These are phyloP conservation scores for Eucalyptus microcorys DNA, from an alignment of 345 rosid genomes.

Conservation along the genomic window DNA sequence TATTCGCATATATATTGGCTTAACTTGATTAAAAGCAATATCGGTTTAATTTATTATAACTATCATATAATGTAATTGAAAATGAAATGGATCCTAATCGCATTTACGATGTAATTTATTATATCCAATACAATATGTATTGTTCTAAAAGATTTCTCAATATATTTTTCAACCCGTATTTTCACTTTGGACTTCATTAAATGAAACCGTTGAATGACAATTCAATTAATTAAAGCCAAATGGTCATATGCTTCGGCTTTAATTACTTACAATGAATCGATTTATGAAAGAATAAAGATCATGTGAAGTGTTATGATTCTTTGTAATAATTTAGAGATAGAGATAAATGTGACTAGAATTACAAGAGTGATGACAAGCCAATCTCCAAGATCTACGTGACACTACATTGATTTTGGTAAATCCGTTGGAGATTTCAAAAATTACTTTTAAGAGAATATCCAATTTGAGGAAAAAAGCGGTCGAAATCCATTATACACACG, in stretches of 20 bases:
- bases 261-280: background rate
- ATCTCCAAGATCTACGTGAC: background rate
- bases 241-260: background rate
- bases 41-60: too few relatives aligned
- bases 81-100: background rate
- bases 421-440: background rate
- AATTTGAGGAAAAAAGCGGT: background rate
- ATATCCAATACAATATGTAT: background rate
- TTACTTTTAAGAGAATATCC: background rate
- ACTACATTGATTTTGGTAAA: background rate
- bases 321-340: background rate
- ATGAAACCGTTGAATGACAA: background rate
- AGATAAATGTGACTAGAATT: background rate
- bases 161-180: background rate
- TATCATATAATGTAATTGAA: too few relatives aligned
- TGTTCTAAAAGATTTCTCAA: background rate
- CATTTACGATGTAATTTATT: background rate
- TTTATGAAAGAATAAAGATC: background rate
- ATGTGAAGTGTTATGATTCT: background rate
- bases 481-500: background rate
- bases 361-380: background rate
- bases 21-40: background rate
- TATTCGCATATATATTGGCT: background rate
- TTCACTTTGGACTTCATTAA: background rate
- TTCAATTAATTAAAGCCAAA: background rate